phyloP scores from a whole-genome alignment of 306 rosid species.

The Astragalus glycyphyllos region DNA sequence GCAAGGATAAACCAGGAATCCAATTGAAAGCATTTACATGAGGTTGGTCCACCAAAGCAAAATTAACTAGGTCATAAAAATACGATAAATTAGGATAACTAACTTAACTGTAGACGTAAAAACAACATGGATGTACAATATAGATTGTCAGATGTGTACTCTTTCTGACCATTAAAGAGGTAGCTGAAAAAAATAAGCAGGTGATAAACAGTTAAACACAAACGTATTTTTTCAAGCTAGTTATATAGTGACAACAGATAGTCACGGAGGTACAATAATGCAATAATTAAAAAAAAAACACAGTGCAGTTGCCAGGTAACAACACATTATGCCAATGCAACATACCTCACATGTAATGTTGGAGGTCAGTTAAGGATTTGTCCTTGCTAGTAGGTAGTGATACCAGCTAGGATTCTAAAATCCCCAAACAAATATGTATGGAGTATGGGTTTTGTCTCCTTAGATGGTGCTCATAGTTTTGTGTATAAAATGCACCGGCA shows the following conservation, averaged over 20 bases:
- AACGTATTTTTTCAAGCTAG: not conserved
- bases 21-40: not conserved
- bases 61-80: not conserved
- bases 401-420: slow-evolving; percentile 27
- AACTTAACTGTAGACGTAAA: not conserved
- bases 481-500: too few species aligned
- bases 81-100: not conserved
- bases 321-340: not conserved
- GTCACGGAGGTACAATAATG: slow-evolving; percentile 40
- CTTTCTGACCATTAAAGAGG: slow-evolving; percentile 35
- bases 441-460: slow-evolving; percentile 21
- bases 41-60: not conserved
- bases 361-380: slow-evolving; percentile 33
- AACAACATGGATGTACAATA: not conserved
- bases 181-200: slow-evolving; percentile 14
- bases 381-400: slow-evolving; percentile 26
- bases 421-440: not conserved
- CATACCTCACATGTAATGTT: slow-evolving; percentile 39
- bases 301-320: slow-evolving; percentile 15
- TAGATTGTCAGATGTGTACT: slow-evolving; percentile 11
- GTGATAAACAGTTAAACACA: not conserved
- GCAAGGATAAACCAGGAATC: not conserved
- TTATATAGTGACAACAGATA: slow-evolving; percentile 20
- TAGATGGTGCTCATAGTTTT: not conserved
- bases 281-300: slow-evolving; percentile 8